Evolutionary conservation across 208 protist genomes (phyloP), one percentile per base, ranked within the genome.

Genomic region (Balamuthia mandrillaris): DNA sequence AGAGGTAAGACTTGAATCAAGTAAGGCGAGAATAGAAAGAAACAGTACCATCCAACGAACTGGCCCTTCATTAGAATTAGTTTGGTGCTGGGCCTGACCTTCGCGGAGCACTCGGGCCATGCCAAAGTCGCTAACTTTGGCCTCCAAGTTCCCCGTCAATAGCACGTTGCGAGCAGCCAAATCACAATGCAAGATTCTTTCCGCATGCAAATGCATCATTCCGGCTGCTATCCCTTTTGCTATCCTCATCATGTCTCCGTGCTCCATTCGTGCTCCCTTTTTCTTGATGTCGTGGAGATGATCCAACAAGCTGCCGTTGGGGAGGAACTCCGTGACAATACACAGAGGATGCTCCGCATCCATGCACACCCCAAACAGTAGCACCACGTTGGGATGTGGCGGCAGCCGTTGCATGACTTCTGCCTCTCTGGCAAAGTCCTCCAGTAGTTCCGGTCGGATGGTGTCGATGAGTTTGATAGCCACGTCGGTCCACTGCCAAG

Each of bases 351-450:
- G n/a, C n/a, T n/a, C n/a, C 1, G 24, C 24, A 29, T 14, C 47
- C 37, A 33, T 72, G 33, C 63, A 72, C 7, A 72, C 33, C n/a
- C 63, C 63, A 14, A 72, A 3, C 21, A 72, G 47, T 21, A 35
- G 63, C 63, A 72, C 63, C 9, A 72, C 37, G 29, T 72, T 72
- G n/a, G 63, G 63, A 41, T 72, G 63, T 24, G 63, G 63, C 16
- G n/a, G 35, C 63, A 72, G n/a, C n/a, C n/a, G n/a, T n/a, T n/a
- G n/a, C n/a, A n/a, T n/a, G n/a, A n/a, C n/a, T n/a, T n/a, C n/a
- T n/a, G n/a, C n/a, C n/a, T n/a, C n/a, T n/a, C n/a, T n/a, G n/a
- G n/a, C n/a, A n/a, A n/a, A n/a, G n/a, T n/a, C n/a, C n/a, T n/a
- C n/a, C n/a, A n/a, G n/a, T n/a, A n/a, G n/a, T n/a, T n/a, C n/a